Percentiles rank a stretch among this genome's conserved stretches.
These are phyloP conservation scores for Firmiana major DNA, from an alignment of 345 rosid species.

Conservation along the genomic window DNA sequence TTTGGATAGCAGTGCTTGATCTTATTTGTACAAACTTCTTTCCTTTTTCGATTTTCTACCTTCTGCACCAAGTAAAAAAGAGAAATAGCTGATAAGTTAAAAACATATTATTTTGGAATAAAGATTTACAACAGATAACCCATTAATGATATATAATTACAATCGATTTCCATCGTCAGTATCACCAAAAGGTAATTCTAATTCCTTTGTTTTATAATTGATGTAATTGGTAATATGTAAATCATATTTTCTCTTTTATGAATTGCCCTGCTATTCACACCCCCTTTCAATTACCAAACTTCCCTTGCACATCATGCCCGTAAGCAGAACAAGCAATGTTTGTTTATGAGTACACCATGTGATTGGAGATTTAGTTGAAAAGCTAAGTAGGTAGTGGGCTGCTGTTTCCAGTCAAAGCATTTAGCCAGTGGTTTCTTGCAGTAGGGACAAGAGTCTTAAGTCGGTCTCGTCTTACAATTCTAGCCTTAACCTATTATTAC, in stretches of 20 bases:
- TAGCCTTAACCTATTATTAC: neutral
- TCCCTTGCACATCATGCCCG: neutral
- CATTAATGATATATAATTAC: neutral
- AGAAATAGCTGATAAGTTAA: neutral
- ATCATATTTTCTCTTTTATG: neutral
- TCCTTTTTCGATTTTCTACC: neutral
- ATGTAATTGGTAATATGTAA: neutral
- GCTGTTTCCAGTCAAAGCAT: neutral
- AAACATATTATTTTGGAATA: neutral
- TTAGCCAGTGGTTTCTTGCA: neutral
- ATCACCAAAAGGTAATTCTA: neutral
- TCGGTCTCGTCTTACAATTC: neutral
- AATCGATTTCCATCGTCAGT: neutral
- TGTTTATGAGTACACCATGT: neutral
- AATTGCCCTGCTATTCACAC: neutral
- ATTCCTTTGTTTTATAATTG: neutral
- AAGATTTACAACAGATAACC: neutral
- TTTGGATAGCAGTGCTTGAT: neutral
- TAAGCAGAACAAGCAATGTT: neutral
- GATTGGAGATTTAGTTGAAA: neutral
- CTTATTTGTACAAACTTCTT: neutral
- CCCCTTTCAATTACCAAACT: neutral
- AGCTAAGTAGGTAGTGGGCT: neutral
- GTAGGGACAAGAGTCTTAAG: neutral
- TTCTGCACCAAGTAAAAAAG: neutral